Base-by-base conservation (phyloP, 805 yeast species). In the Saturnispora zaruensis region DNA sequence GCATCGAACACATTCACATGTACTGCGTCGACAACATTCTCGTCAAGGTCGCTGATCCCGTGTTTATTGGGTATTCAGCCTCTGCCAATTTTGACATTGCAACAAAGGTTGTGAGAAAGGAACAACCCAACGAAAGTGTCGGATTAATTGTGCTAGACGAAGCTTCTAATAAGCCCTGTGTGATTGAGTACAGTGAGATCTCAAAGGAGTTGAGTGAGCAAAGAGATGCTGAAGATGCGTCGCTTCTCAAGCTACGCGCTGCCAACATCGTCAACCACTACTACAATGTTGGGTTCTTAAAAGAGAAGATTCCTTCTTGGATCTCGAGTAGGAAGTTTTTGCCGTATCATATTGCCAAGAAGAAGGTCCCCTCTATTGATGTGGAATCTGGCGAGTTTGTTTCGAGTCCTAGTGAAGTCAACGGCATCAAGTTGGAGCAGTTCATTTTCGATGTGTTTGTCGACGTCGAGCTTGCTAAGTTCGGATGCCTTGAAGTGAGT, bases 251-350 rank as follows among this genome's bases (percentile, higher is more conserved):
- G 55, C 77, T 88, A 58, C 78, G 98, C 58, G 96, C 98, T 4
- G 99, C 96, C 24, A 93, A 93, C 67, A 93, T 93, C 55, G 99
- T 93, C 49, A 93, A 93, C 65, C 99, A 93, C 68, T 93, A 90
- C 68, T 93, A 91, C 67, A 82, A 90, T 4, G 87, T 87, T 43
- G 83, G 77, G n/a, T 77, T 89, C 59, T 71, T 93, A 59, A 66
- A 68, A 25, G 56, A 68, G 30, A 72, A 72, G 67, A 72, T 89
- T 53, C 82, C 84, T 4, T 62, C 71, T 26, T 90, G 96, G 96
- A 76, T 79, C 55, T 64, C 76, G 3, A 76, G 84, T 30, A 80
- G 79, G 60, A 70, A 75, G 55, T 72, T 66, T 57, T 74, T 93
- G 61, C 97, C 98, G n/a, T 91, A 83, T 71, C 99, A 93, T 67